Evolutionary conservation across 176 grass and related monocot species (phyloP).

Genomic region (Tuctoria greenei): DNA sequence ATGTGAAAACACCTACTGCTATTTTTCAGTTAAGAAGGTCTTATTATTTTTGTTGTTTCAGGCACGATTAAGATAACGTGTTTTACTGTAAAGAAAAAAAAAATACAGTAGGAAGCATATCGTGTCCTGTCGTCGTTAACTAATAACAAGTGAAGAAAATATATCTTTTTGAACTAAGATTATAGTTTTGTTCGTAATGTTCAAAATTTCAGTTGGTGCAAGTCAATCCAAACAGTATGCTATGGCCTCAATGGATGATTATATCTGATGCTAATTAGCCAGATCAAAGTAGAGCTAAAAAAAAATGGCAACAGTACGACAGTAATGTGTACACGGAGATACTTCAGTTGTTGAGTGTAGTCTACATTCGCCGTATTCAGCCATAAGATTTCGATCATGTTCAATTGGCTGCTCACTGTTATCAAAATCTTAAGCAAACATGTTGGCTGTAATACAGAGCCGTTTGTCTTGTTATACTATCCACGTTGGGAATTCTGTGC

Average conservation of each 20-base stretch:
- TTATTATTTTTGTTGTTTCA: constrained; percentile 8
- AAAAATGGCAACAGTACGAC: background rate
- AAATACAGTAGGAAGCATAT: background rate
- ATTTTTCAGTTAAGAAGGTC: background rate
- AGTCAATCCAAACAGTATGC: background rate
- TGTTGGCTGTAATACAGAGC: background rate
- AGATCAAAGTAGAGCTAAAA: constrained; percentile 1
- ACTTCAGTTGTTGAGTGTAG: background rate
- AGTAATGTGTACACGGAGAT: background rate
- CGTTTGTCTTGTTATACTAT: background rate
- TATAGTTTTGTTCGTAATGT: background rate
- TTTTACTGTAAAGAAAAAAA: background rate
- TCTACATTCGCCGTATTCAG: background rate
- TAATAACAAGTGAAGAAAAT: background rate
- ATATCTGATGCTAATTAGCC: background rate
- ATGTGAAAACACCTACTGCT: constrained; percentile 24
- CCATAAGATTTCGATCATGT: background rate
- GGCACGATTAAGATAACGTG: background rate
- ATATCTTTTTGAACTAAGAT: background rate
- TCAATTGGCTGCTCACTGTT: background rate
- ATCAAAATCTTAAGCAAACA: background rate
- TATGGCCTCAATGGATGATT: background rate
- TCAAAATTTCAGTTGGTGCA: constrained; percentile 1
- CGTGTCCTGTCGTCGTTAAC: background rate
- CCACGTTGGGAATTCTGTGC: background rate